Evolutionary conservation across 2,329 filamentous ascomycete genomes (phyloP).

Genomic region (Xylariaceae sp.): DNA sequence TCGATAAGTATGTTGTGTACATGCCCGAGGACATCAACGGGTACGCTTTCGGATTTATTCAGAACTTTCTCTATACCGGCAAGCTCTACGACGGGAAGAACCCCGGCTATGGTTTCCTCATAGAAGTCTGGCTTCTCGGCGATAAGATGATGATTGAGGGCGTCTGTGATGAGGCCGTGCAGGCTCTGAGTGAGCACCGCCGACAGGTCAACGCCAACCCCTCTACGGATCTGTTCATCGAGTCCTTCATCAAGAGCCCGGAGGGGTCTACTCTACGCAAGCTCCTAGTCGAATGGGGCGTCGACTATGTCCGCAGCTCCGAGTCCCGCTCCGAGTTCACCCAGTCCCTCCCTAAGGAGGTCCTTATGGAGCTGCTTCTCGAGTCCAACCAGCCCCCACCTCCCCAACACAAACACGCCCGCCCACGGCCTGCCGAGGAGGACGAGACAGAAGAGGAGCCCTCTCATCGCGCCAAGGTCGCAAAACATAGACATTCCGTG

Average conservation of each 20-base stretch:
- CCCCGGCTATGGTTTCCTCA: conserved; percentile 46
- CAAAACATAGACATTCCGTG: conserved; percentile 36
- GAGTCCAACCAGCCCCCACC: no score
- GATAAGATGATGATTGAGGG: conserved; percentile 44
- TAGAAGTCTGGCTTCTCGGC: conserved; percentile 50
- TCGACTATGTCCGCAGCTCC: conserved; percentile 54
- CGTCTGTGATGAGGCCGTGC: conserved; percentile 48
- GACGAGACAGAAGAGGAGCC: conserved; percentile 32
- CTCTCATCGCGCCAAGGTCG: conserved; percentile 14
- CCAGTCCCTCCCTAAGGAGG: conserved; percentile 53
- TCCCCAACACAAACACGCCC: no score
- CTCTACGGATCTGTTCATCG: conserved; percentile 49
- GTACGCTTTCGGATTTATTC: no score
- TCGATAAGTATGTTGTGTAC: no score
- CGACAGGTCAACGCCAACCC: conserved; percentile 48
- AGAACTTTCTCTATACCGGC: conserved; percentile 48
- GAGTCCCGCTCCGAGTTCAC: conserved; percentile 50
- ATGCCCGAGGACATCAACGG: no score
- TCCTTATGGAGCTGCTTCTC: conserved; percentile 56
- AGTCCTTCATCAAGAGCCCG: conserved; percentile 55
- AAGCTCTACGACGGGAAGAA: conserved; percentile 35
- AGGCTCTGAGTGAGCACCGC: conserved; percentile 50
- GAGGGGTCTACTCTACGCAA: conserved; percentile 52
- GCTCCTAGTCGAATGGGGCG: conserved; percentile 53
- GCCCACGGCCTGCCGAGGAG: no score